These are phyloP conservation scores for maize (Zea mays) DNA, from an alignment of 176 grass and related monocot species.

Conservation along the genomic window DNA sequence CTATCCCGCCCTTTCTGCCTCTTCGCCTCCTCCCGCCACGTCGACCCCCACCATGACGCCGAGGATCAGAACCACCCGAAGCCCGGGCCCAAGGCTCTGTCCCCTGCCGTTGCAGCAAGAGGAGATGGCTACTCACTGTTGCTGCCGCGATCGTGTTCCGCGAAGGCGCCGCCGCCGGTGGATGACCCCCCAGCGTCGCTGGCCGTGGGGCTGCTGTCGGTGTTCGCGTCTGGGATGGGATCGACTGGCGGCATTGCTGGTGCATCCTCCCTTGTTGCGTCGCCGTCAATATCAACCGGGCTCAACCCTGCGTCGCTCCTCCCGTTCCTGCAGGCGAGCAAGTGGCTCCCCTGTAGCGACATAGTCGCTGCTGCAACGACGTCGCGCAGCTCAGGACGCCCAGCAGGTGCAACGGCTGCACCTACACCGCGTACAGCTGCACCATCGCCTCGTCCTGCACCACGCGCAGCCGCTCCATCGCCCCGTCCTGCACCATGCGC, in stretches of 20 bases:
- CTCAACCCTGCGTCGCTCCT: conserved; percentile 72
- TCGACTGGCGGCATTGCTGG: conserved; percentile 32
- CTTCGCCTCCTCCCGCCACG: conserved; percentile 48
- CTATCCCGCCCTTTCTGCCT: conserved; percentile 55
- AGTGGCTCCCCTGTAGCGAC: conserved; percentile 89
- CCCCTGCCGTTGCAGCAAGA: neutral
- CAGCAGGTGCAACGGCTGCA: neutral
- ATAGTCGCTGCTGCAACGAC: conserved; percentile 32
- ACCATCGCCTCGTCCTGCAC: neutral
- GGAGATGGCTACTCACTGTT: conserved; percentile 31
- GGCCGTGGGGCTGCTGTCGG: conserved; percentile 57
- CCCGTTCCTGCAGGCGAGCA: conserved; percentile 74
- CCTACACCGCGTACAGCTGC: neutral
- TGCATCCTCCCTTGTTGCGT: conserved; percentile 42
- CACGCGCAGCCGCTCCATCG: neutral
- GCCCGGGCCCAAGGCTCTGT: conserved; percentile 31
- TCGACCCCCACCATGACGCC: conserved; percentile 33
- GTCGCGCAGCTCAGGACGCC: conserved; percentile 29
- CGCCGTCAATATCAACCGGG: conserved; percentile 57
- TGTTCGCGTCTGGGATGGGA: conserved; percentile 44
- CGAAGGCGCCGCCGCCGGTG: neutral
- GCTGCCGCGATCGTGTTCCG: conserved; percentile 16
- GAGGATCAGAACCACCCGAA: conserved; percentile 47
- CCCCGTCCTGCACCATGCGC: neutral
- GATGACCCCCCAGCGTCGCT: conserved; percentile 37